phyloP scores from a whole-genome alignment of 148 eudicot species.

The Agrostemma githago region DNA sequence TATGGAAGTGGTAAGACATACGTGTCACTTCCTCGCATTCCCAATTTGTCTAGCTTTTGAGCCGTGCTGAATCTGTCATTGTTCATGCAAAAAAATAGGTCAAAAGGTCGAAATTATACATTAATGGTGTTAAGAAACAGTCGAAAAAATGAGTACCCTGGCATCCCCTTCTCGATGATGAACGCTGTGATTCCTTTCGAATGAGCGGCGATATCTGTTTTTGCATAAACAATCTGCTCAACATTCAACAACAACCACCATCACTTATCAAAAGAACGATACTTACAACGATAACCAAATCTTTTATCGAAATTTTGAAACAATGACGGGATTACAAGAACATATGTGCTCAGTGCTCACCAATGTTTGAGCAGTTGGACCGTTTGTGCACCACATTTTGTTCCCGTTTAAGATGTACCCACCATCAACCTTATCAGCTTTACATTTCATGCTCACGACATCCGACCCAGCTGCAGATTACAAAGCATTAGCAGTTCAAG shows the following conservation, averaged over 20 bases:
- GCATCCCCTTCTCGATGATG: constrained; percentile 92
- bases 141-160: constrained; percentile 51
- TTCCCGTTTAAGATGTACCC: constrained; percentile 90
- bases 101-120: background rate
- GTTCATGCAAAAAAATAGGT: constrained; percentile 16
- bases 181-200: constrained; percentile 98
- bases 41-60: constrained; percentile 96
- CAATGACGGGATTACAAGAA: no score
- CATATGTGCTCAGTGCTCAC: constrained; percentile 30
- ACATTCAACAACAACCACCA: constrained; percentile 19
- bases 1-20: constrained; percentile 36
- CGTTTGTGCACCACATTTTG: constrained; percentile 99
- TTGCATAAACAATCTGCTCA: constrained; percentile 83
- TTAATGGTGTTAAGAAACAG: background rate
- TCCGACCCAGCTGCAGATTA: constrained; percentile 83
- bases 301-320: no score
- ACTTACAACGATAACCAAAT: no score
- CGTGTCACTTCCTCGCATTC: constrained; percentile 99
- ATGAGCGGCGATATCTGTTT: constrained; percentile 64
- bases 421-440: constrained; percentile 83
- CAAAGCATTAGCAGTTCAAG: no score
- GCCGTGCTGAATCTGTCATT: constrained; percentile 94
- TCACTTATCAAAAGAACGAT: background rate
- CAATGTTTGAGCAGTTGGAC: constrained; percentile 90
- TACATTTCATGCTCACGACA: constrained; percentile 99